Evolutionary conservation across 2,329 filamentous ascomycete species (phyloP).

Genomic region (Venturia asperata): DNA sequence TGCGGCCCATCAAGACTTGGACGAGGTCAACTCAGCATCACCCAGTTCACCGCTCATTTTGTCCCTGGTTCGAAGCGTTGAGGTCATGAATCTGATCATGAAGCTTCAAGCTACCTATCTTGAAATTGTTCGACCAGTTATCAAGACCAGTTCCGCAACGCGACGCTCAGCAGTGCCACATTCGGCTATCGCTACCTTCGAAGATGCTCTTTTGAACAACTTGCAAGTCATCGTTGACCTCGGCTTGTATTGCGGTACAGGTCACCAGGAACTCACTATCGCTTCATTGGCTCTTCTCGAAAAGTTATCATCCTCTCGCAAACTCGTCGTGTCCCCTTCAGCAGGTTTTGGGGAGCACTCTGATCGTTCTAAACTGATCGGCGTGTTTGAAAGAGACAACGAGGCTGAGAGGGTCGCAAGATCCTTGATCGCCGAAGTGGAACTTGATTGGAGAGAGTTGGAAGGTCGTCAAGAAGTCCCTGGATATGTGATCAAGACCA

Average conservation of each 20-base stretch:
- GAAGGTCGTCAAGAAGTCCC: slow-evolving; percentile 62
- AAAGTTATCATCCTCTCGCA: slow-evolving; percentile 76
- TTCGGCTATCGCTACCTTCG: slow-evolving; percentile 76
- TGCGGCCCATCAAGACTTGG: slow-evolving; percentile 67
- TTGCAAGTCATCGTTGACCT: slow-evolving; percentile 73
- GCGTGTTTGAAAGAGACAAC: slow-evolving; percentile 75
- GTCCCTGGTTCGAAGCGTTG: slow-evolving; percentile 69
- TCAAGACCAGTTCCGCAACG: slow-evolving; percentile 58
- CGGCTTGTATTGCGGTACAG: slow-evolving; percentile 78
- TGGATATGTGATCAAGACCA: slow-evolving; percentile 73
- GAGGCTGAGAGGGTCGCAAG: slow-evolving; percentile 73
- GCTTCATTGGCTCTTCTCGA: slow-evolving; percentile 75
- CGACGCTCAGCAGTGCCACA: slow-evolving; percentile 60
- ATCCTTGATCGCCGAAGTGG: slow-evolving; percentile 63
- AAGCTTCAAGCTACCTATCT: slow-evolving; percentile 87
- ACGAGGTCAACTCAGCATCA: slow-evolving; percentile 63
- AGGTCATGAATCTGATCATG: slow-evolving; percentile 75
- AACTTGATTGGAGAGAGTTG: slow-evolving; percentile 60
- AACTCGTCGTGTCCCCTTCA: slow-evolving; percentile 64
- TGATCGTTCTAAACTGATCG: slow-evolving; percentile 75
- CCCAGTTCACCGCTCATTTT: slow-evolving; percentile 76
- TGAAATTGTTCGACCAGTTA: slow-evolving; percentile 73
- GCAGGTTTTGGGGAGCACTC: slow-evolving; percentile 54
- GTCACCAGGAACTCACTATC: slow-evolving; percentile 72
- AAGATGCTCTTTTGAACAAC: slow-evolving; percentile 81